Conservation (phyloP, 2,329 filamentous ascomycete species). For the Leptosphaerulina australis region DNA sequence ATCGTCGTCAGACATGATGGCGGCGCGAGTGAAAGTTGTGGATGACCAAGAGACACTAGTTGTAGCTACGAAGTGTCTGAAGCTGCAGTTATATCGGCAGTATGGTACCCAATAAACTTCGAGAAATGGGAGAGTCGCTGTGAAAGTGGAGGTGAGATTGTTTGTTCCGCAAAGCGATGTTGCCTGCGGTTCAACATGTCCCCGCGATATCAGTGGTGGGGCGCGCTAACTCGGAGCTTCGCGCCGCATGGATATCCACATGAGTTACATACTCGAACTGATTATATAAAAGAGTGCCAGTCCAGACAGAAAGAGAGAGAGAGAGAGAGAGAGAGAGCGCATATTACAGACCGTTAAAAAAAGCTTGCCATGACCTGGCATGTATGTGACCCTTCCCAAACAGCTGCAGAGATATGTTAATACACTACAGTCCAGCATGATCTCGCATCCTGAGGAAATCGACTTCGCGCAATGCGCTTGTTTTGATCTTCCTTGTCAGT, state of each 20-base stretch:
- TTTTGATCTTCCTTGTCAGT: too few species aligned
- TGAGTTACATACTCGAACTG: background rate
- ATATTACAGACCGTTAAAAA: background rate
- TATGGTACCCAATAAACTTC: background rate
- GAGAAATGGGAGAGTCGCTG: conserved; percentile 3
- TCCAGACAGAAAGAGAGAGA: too few species aligned
- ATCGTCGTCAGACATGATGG: conserved; percentile 79
- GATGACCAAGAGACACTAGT: background rate
- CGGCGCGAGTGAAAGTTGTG: conserved; percentile 16
- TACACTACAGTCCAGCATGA: too few species aligned
- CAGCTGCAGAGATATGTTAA: too few species aligned
- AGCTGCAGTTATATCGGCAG: conserved; percentile 4
- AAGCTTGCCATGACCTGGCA: too few species aligned
- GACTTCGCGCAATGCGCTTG: too few species aligned
- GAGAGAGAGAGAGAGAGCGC: too few species aligned
- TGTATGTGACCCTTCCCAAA: too few species aligned
- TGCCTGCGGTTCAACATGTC: conserved; percentile 25
- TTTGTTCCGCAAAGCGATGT: conserved; percentile 22
- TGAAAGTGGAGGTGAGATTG: conserved; percentile 20
- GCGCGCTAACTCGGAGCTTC: conserved; percentile 16
- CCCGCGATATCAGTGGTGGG: conserved; percentile 5
- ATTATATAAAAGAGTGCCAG: too few species aligned
- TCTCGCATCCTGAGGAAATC: too few species aligned
- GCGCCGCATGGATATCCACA: background rate
- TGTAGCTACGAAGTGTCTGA: background rate